Evolutionary conservation across 2,329 filamentous ascomycete genomes (phyloP), one percentile per base, ranked within the genome.

Genomic region (Penicillium corylophilum): DNA sequence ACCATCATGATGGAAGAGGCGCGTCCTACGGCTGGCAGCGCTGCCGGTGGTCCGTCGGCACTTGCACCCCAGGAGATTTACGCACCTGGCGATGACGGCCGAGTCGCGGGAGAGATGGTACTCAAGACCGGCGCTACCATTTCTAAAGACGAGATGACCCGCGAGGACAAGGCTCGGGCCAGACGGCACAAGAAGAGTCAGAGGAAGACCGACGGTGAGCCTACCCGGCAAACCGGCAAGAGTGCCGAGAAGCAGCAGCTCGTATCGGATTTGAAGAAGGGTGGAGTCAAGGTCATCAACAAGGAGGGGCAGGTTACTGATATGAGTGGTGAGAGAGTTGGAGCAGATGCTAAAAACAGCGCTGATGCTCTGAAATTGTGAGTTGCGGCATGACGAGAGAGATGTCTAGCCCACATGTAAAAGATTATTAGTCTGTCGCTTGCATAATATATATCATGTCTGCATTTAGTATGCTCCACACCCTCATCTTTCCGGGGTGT

Each of bases 41-140:
- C 80, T 41, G 78, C 83, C 58, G 67, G 67, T 23, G 71, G 70
- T 28, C 70, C 74, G 23, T 89, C 86, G 65, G 88, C 88, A 77
- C 82, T 99, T 54, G 94, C 94, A 41, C 94, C 94, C 2, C 94
- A 97, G 68, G 94, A 99, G 72, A 81, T 99, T 23, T 99, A 97
- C 77, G 85, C 84, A 64, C 85, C 90, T n/a, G 85, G 86, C 55
- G 85, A 87, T 64, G 81, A 83, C 55, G 84, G 78, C 4, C 70
- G 74, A 13, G 77, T 77, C 41, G 81, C 81, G 62, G 85, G 85
- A 46, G 91, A 96, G 70, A 78, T 96, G 33, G 82, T 92, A 29
- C 80, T 85, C 50, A 92, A 88, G 80, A 85, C 81, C 64, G 93
- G 91, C 22, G 77, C 89, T 63, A 88, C 90, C 1, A 74, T 95